These are phyloP conservation scores for Alternaria burnsii DNA, from an alignment of 2,329 filamentous ascomycete genomes.

Conservation along the genomic window DNA sequence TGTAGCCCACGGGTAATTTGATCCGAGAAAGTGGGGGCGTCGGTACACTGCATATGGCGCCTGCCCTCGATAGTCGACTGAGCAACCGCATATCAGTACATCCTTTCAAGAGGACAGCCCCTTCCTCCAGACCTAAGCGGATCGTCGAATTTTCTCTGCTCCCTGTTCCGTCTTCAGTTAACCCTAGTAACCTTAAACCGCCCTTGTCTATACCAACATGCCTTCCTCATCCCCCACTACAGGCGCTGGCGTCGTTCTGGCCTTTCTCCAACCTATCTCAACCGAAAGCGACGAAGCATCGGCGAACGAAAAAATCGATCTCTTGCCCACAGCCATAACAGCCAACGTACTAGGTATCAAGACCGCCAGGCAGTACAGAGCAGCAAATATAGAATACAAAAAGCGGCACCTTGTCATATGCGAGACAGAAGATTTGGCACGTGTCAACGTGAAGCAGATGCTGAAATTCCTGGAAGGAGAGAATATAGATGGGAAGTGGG, in stretches of 20 bases:
- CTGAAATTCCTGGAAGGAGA: conserved; percentile 8
- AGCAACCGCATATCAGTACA: neutral
- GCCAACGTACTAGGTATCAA: neutral
- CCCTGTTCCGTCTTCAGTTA: neutral
- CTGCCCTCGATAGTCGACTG: neutral
- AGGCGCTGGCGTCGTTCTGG: neutral
- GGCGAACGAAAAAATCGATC: neutral
- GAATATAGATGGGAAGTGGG: neutral
- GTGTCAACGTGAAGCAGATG: conserved; percentile 26
- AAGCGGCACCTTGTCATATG: conserved; percentile 38
- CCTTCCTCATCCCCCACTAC: neutral
- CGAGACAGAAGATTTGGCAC: conserved; percentile 32
- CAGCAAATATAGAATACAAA: conserved; percentile 27
- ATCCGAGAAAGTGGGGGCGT: conserved; percentile 1
- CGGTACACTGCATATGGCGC: neutral
- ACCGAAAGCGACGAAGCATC: neutral
- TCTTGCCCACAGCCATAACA: neutral
- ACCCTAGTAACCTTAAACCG: too few relatives aligned
- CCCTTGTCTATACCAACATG: neutral
- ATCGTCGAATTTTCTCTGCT: neutral
- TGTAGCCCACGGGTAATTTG: neutral
- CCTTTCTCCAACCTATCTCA: conserved; percentile 6
- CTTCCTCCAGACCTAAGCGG: neutral
- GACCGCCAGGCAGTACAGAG: conserved; percentile 19
- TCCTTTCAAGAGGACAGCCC: neutral